phyloP scores from a whole-genome alignment of 1,284 basidiomycete genomes.

The Vanrija pseudolonga region DNA sequence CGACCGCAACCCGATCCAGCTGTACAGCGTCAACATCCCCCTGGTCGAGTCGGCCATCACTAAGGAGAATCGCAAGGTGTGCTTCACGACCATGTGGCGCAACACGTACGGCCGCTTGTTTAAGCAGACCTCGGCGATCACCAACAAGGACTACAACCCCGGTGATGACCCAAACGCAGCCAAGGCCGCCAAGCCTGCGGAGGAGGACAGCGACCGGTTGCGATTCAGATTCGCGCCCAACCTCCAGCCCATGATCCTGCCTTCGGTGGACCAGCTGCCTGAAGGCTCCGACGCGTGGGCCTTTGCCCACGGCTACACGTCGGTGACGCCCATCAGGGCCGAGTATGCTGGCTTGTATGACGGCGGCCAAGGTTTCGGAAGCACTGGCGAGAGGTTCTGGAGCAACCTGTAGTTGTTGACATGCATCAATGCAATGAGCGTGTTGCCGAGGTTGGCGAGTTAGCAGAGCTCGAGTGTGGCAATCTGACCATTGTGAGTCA shows the following conservation, averaged over 20 bases:
- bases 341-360: constrained; percentile 26
- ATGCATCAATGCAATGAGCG: too few relatives aligned
- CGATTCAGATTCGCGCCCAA: constrained; percentile 79
- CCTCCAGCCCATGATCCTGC: constrained; percentile 65
- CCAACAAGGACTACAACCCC: constrained; percentile 1
- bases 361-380: constrained; percentile 22
- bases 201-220: constrained; percentile 44
- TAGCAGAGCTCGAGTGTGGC: too few relatives aligned
- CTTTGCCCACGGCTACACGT: constrained; percentile 40
- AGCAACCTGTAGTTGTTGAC: too few relatives aligned
- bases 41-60: constrained; percentile 38
- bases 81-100: constrained; percentile 48
- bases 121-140: constrained; percentile 25
- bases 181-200: not conserved
- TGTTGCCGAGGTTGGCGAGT: too few relatives aligned
- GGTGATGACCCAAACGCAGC: constrained; percentile 2
- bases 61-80: constrained; percentile 29
- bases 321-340: constrained; percentile 38
- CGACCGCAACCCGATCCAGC: constrained; percentile 25
- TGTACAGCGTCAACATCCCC: constrained; percentile 48
- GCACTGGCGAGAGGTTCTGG: not conserved
- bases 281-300: constrained; percentile 70
- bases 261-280: constrained; percentile 59
- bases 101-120: constrained; percentile 48
- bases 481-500: too few relatives aligned